phyloP scores from a whole-genome alignment of 2,329 filamentous ascomycete genomes.

The Neopestalotiopsis sp. region DNA sequence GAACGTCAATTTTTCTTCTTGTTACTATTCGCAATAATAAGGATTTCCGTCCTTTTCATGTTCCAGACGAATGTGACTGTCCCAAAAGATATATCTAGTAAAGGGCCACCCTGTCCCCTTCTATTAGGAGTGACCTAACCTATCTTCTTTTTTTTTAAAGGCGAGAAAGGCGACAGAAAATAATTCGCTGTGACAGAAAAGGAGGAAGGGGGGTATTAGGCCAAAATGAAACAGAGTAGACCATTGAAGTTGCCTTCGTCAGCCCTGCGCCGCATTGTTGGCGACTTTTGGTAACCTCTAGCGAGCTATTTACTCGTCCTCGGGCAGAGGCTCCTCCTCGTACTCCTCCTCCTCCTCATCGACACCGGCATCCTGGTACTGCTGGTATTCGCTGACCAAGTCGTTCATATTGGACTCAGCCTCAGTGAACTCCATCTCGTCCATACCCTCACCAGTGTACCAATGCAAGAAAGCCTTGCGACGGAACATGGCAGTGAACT shows the following conservation, averaged over 20 bases:
- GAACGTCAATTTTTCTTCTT: constrained; percentile 39
- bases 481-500: constrained; percentile 99
- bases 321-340: constrained; percentile 79
- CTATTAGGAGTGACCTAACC: constrained; percentile 34
- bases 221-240: constrained; percentile 9
- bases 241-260: constrained; percentile 4
- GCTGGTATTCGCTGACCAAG: constrained; percentile 98
- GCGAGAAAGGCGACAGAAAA: constrained; percentile 27
- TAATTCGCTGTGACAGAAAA: constrained; percentile 17
- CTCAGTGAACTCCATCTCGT: constrained; percentile 99
- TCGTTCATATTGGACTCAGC: constrained; percentile 99
- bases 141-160: constrained; percentile 22
- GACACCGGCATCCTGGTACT: constrained; percentile 99
- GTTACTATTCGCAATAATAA: constrained; percentile 39
- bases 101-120: constrained; percentile 28
- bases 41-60: constrained; percentile 31
- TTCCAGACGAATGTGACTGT: constrained; percentile 21
- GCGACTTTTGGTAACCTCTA: not conserved
- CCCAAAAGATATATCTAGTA: constrained; percentile 41
- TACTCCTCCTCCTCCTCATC: constrained; percentile 98
- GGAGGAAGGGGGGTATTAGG: constrained; percentile 14
- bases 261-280: not conserved
- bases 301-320: constrained; percentile 64
- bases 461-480: constrained; percentile 99
- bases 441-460: constrained; percentile 99